These are phyloP conservation scores for Suillus brevipes DNA, from an alignment of 768 basidiomycete genomes.

Conservation along the genomic window DNA sequence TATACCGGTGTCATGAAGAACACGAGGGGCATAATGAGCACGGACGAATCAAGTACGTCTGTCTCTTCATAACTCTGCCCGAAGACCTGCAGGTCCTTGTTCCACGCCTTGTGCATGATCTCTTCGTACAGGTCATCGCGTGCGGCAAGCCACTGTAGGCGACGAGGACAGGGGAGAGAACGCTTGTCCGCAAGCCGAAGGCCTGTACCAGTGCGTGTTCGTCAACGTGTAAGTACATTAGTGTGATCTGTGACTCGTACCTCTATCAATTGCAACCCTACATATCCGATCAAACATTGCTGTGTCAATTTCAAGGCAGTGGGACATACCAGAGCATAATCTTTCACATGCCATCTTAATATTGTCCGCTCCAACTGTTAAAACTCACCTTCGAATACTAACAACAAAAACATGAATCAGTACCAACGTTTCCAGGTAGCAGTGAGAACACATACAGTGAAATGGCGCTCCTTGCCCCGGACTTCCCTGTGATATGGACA, in stretches of 20 bases:
- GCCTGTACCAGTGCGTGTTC: conserved; percentile 37
- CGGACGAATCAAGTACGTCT: conserved; percentile 79
- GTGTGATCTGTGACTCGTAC: conserved; percentile 30
- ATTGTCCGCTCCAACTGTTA: background rate
- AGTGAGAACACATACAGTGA: conserved; percentile 58
- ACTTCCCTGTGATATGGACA: conserved; percentile 70
- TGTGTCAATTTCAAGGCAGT: background rate
- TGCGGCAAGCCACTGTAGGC: conserved; percentile 67
- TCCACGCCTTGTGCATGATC: conserved; percentile 89
- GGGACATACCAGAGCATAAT: conserved; percentile 83
- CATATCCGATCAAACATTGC: conserved; percentile 6
- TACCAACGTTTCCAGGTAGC: background rate
- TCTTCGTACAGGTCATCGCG: conserved; percentile 91
- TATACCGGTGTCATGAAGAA: conserved; percentile 85
- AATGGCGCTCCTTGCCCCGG: conserved; percentile 78
- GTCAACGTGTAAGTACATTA: background rate
- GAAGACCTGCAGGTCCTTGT: conserved; percentile 65
- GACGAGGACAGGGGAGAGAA: conserved; percentile 81
- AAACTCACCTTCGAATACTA: conserved; percentile 76
- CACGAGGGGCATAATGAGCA: conserved; percentile 90
- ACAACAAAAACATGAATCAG: conserved; percentile 7
- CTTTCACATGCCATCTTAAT: conserved; percentile 35
- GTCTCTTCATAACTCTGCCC: conserved; percentile 91
- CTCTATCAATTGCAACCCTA: conserved; percentile 95
- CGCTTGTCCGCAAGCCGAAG: conserved; percentile 94